Conservation (phyloP, 257 asterid genomes). For the Avicennia marina region DNA sequence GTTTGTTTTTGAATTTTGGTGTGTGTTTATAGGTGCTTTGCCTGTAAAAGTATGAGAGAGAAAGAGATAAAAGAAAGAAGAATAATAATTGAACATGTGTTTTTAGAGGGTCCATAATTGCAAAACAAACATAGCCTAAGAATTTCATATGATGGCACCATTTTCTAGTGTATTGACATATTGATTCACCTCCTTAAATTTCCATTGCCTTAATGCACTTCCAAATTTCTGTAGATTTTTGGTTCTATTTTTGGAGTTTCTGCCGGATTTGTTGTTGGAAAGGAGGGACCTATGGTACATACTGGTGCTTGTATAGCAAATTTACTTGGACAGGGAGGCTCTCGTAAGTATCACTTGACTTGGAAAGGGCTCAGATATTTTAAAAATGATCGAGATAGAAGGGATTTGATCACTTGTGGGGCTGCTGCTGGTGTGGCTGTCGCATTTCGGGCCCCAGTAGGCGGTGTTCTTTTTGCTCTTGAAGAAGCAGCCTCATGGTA, state of each 20-base stretch:
- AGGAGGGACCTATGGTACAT: slow-evolving; percentile 99
- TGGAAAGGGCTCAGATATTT: slow-evolving; percentile 93
- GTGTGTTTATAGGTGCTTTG: too few relatives aligned
- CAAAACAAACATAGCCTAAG: too few relatives aligned
- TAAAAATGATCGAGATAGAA: slow-evolving; percentile 89
- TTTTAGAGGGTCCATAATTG: too few relatives aligned
- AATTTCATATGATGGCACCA: background rate
- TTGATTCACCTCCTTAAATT: background rate
- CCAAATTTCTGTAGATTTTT: slow-evolving; percentile 49
- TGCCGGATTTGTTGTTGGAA: slow-evolving; percentile 98
- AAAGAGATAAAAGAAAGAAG: too few relatives aligned
- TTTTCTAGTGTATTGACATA: background rate
- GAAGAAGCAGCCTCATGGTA: slow-evolving; percentile 99
- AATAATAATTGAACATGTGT: too few relatives aligned
- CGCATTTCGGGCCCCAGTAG: slow-evolving; percentile 99
- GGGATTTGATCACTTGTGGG: slow-evolving; percentile 98
- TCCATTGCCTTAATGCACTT: background rate
- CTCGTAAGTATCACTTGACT: slow-evolving; percentile 87
- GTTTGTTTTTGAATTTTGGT: too few relatives aligned
- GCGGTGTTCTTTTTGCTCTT: slow-evolving; percentile 98
- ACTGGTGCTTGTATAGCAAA: slow-evolving; percentile 99
- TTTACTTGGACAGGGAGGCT: slow-evolving; percentile 98
- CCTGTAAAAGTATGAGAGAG: too few relatives aligned
- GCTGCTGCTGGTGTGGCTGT: slow-evolving; percentile 99
- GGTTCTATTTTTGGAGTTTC: slow-evolving; percentile 95